These are phyloP conservation scores for Alternaria novae-zelandiae DNA, from an alignment of 2,329 filamentous ascomycete species.

Conservation along the genomic window DNA sequence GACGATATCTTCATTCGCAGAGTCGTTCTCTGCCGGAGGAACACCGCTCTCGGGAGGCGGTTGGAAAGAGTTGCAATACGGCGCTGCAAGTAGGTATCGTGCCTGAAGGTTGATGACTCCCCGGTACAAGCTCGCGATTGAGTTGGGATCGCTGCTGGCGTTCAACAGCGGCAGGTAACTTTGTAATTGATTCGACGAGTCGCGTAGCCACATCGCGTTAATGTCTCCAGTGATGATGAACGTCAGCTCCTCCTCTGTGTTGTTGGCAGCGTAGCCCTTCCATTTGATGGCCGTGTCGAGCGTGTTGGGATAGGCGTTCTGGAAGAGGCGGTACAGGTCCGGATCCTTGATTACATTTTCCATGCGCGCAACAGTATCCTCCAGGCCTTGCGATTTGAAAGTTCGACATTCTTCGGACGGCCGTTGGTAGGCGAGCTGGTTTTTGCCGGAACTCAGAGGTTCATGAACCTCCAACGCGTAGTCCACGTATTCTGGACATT, in stretches of 20 bases:
- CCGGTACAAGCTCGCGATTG: slow-evolving; percentile 70
- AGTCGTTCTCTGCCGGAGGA: slow-evolving; percentile 46
- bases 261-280: slow-evolving; percentile 66
- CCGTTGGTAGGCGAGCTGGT: slow-evolving; percentile 55
- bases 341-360: slow-evolving; percentile 53
- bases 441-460: slow-evolving; percentile 53
- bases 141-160: slow-evolving; percentile 60
- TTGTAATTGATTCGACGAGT: slow-evolving; percentile 72
- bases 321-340: slow-evolving; percentile 73
- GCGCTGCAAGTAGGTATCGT: slow-evolving; percentile 68
- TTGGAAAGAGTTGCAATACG: slow-evolving; percentile 62
- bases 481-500: slow-evolving; percentile 54
- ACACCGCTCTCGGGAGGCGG: slow-evolving; percentile 57
- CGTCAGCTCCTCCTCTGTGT: slow-evolving; percentile 67
- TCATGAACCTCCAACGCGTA: slow-evolving; percentile 51
- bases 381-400: slow-evolving; percentile 54
- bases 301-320: slow-evolving; percentile 77
- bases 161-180: slow-evolving; percentile 69
- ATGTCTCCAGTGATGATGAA: slow-evolving; percentile 67
- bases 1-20: slow-evolving; percentile 51
- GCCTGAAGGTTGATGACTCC: slow-evolving; percentile 76
- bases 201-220: slow-evolving; percentile 62
- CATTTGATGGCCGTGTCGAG: slow-evolving; percentile 75
- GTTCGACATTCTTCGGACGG: slow-evolving; percentile 54
- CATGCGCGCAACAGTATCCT: slow-evolving; percentile 47